Evolutionary conservation across 345 rosid genomes (phyloP), one percentile per base, ranked within the genome.

Genomic region (Camelina neglecta): DNA sequence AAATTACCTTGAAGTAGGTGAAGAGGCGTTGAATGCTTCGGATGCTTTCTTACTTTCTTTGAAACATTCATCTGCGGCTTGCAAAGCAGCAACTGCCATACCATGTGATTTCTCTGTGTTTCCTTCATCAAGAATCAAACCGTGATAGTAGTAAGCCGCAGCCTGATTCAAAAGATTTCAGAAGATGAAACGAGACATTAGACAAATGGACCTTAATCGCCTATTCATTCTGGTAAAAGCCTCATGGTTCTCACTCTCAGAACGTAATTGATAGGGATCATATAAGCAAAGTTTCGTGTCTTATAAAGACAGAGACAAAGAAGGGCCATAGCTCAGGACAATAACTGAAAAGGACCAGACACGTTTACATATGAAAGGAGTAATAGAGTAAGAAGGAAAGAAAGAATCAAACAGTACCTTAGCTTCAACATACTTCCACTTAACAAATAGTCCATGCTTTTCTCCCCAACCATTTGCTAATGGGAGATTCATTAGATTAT

Each of bases 91-190:
- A 57, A 84, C 90, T 60, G 98, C 97, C 98, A 93, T 96, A 58
- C 94, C 93, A 67, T 91, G 99, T 65, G 89, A 88, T 80, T 91
- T 93, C 84, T 96, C 98, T 2, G 99, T 93, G 84, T 89, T 93
- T 60, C 98, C 98, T 79, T 92, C 99, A 21, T 96, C 98, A 73
- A 96, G 95, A 73, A 96, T 90, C 84, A 96, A 76, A 69, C 99
- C 99, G 53, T 96, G 99, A 81, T 96, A 96, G 80, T 92, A 96
- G 84, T 96, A 96, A 61, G 99, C 99, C 56, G 93, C 99, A 74
- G 96, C 96, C 99, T 93, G 91, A 61, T 81, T 65, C 58, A 62
- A 81, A 53, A n/a, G 53, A 13, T 57, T 47, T 2, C 69, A 45
- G 20, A 67, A 29, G 50, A 67, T 42, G 45, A 59, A 20, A 71